These are phyloP conservation scores for Arachnomyces sp. DNA, from an alignment of 2,329 filamentous ascomycete species.

Conservation along the genomic window DNA sequence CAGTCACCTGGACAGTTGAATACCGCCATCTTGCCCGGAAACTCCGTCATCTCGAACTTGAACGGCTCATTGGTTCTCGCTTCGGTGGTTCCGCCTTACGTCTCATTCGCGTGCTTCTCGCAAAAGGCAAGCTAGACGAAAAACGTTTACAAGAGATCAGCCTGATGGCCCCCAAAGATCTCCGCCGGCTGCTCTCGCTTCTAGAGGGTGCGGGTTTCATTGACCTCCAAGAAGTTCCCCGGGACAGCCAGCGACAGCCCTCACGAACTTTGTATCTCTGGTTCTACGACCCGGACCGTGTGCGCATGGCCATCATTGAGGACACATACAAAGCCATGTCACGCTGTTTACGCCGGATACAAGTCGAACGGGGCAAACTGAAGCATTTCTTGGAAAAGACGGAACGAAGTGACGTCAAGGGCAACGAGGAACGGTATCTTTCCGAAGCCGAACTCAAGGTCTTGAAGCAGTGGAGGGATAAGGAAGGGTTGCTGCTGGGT, in stretches of 20 bases:
- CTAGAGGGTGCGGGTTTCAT: slow-evolving; percentile 83
- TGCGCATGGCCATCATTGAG: slow-evolving; percentile 63
- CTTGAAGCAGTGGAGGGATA: slow-evolving; percentile 55
- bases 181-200: slow-evolving; percentile 74
- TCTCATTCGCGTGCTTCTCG: slow-evolving; percentile 74
- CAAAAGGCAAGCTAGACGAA: slow-evolving; percentile 91
- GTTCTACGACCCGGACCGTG: slow-evolving; percentile 75
- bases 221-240: slow-evolving; percentile 89
- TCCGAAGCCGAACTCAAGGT: slow-evolving; percentile 64
- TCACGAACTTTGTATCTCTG: slow-evolving; percentile 84
- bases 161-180: slow-evolving; percentile 75
- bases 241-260: slow-evolving; percentile 73
- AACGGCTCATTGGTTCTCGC: slow-evolving; percentile 69
- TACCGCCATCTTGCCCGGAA: slow-evolving; percentile 65
- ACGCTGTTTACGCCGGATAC: slow-evolving; percentile 70
- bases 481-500: slow-evolving; percentile 63
- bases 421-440: slow-evolving; percentile 73
- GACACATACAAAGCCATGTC: slow-evolving; percentile 87
- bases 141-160: slow-evolving; percentile 74
- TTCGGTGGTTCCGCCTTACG: slow-evolving; percentile 72
- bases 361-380: slow-evolving; percentile 65
- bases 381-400: slow-evolving; percentile 70
- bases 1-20: slow-evolving; percentile 75
- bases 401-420: slow-evolving; percentile 77
- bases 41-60: slow-evolving; percentile 70